Evolutionary conservation across 148 eudicot genomes (phyloP).

Genomic region (Silene latifolia): DNA sequence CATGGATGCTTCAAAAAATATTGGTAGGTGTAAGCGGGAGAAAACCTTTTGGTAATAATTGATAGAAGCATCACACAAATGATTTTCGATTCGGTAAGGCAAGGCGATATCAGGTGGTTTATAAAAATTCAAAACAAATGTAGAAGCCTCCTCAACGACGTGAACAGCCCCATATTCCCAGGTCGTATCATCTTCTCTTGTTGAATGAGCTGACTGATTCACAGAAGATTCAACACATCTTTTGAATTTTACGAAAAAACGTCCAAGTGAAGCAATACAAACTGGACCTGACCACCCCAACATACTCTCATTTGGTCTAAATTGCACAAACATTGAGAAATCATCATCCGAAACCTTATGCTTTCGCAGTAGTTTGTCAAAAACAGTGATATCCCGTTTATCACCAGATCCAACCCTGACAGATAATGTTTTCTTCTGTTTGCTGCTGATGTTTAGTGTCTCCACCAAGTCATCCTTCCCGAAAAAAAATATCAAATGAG

Average conservation of each 20-base stretch:
- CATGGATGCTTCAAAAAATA: neutral
- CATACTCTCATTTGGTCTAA: conserved; percentile 47
- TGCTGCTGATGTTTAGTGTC: conserved; percentile 50
- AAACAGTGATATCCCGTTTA: conserved; percentile 43
- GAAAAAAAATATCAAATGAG: conserved; percentile 15
- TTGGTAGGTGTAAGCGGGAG: conserved; percentile 12
- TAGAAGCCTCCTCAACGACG: conserved; percentile 76
- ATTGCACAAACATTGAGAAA: conserved; percentile 59
- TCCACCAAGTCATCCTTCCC: conserved; percentile 62
- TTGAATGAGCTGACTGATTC: conserved; percentile 33
- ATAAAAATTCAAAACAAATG: conserved; percentile 68
- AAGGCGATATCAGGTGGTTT: conserved; percentile 55
- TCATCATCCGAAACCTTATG: conserved; percentile 67
- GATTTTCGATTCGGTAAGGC: conserved; percentile 89
- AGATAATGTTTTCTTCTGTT: conserved; percentile 55
- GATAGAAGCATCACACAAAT: conserved; percentile 56
- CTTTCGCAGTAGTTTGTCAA: conserved; percentile 69
- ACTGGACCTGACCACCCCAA: conserved; percentile 95
- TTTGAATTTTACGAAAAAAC: conserved; percentile 78
- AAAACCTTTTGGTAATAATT: conserved; percentile 86
- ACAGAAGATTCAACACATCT: conserved; percentile 34
- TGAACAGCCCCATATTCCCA: conserved; percentile 73
- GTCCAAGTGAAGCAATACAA: conserved; percentile 90
- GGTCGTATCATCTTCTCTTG: conserved; percentile 20
- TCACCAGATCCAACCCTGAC: conserved; percentile 39